Conservation (phyloP, 768 basidiomycete genomes). For the Clitopilus hobsonii region DNA sequence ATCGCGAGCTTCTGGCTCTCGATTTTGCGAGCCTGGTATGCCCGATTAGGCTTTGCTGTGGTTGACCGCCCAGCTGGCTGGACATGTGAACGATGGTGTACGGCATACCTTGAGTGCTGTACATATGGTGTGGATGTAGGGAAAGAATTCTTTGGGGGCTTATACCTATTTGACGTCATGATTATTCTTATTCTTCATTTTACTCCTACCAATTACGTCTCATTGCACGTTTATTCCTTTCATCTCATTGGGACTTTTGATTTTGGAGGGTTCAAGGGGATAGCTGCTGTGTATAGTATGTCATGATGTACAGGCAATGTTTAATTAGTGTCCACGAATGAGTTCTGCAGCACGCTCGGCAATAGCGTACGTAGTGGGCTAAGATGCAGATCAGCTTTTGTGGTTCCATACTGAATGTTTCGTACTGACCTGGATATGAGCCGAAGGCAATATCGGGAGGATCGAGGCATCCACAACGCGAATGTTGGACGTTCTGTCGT, state of each 20-base stretch:
- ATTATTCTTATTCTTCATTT: not conserved
- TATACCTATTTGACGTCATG: no score
- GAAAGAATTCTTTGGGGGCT: no score
- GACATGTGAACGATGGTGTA: no score
- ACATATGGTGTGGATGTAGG: no score
- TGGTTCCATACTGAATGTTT: no score
- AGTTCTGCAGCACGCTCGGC: constrained; percentile 18
- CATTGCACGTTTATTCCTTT: not conserved
- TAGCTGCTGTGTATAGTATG: not conserved
- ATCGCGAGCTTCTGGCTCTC: no score
- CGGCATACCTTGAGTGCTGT: no score
- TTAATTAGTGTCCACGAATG: constrained; percentile 2
- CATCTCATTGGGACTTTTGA: not conserved
- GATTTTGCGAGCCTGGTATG: no score
- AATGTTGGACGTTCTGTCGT: constrained; percentile 38
- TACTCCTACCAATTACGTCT: not conserved
- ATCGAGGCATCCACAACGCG: constrained; percentile 43
- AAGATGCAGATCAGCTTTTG: no score
- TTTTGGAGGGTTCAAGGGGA: not conserved
- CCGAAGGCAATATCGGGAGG: constrained; percentile 32
- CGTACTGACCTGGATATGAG: constrained; percentile 25
- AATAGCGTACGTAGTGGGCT: constrained; percentile 20
- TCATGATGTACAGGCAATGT: not conserved
- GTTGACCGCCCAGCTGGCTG: no score
- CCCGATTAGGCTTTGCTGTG: no score